Evolutionary conservation across 2,329 filamentous ascomycete species (phyloP).

Genomic region (Plenodomus biglobosus): DNA sequence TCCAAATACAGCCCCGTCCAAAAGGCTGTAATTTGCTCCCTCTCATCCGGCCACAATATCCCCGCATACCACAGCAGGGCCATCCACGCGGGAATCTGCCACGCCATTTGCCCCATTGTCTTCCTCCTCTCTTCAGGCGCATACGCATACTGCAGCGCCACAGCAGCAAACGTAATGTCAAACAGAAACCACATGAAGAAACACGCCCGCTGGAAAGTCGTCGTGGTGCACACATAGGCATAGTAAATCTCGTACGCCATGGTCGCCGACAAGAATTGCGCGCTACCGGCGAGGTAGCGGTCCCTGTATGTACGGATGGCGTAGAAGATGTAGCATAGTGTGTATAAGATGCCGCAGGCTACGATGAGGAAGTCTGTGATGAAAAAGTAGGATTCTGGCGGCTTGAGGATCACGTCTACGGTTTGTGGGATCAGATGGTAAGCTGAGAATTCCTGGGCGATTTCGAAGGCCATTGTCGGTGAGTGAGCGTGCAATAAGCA

Average conservation of each 20-base stretch:
- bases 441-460: conserved; percentile 39
- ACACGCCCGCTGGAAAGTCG: conserved; percentile 37
- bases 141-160: conserved; percentile 39
- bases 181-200: conserved; percentile 46
- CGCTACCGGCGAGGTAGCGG: conserved; percentile 37
- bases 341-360: conserved; percentile 45
- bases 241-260: conserved; percentile 49
- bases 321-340: conserved; percentile 48
- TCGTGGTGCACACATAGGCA: conserved; percentile 40
- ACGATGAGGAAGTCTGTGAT: conserved; percentile 48
- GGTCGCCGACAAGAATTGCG: conserved; percentile 31
- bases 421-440: conserved; percentile 57
- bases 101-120: conserved; percentile 28
- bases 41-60: conserved; percentile 41
- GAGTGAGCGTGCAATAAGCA: too few species aligned
- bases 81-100: conserved; percentile 32
- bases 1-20: conserved; percentile 45
- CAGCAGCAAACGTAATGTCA: conserved; percentile 39
- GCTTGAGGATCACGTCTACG: conserved; percentile 47
- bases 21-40: conserved; percentile 46
- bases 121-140: conserved; percentile 17
- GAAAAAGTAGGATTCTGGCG: conserved; percentile 46
- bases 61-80: conserved; percentile 33
- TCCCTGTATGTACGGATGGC: conserved; percentile 42
- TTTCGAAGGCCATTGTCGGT: conserved; percentile 33